These are phyloP conservation scores for Pseudozyma sp. DNA, from an alignment of 1,284 basidiomycete genomes.

Conservation along the genomic window DNA sequence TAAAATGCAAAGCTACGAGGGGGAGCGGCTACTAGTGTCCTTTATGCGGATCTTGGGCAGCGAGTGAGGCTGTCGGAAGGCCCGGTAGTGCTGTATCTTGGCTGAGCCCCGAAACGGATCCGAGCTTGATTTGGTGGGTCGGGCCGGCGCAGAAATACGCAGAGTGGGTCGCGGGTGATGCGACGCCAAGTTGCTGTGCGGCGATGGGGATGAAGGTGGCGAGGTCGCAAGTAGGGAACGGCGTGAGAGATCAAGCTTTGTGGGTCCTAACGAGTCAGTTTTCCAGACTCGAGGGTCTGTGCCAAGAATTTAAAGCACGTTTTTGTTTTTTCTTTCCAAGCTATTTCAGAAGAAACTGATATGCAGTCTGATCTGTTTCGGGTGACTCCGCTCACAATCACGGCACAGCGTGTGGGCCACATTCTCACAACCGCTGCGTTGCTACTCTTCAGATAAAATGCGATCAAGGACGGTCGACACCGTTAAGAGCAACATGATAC, in stretches of 20 bases:
- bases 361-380: background rate
- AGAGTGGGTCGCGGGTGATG: background rate
- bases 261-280: too few relatives aligned
- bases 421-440: too few relatives aligned
- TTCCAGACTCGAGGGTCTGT: background rate
- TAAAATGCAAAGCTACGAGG: background rate
- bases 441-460: too few relatives aligned
- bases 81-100: background rate
- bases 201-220: background rate
- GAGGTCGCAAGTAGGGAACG: too few relatives aligned
- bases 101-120: too few relatives aligned
- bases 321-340: background rate
- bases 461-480: too few relatives aligned
- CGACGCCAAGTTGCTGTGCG: background rate
- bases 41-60: slow-evolving; percentile 10
- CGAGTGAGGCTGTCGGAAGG: background rate
- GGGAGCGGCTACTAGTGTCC: background rate
- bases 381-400: background rate
- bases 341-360: background rate
- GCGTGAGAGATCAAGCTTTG: too few relatives aligned
- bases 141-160: background rate
- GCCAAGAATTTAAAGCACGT: background rate
- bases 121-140: background rate
- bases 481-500: too few relatives aligned
- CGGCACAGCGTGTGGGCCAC: too few relatives aligned